Conservation (phyloP, 257 asterid species). For the Oldenlandia corymbosa region DNA sequence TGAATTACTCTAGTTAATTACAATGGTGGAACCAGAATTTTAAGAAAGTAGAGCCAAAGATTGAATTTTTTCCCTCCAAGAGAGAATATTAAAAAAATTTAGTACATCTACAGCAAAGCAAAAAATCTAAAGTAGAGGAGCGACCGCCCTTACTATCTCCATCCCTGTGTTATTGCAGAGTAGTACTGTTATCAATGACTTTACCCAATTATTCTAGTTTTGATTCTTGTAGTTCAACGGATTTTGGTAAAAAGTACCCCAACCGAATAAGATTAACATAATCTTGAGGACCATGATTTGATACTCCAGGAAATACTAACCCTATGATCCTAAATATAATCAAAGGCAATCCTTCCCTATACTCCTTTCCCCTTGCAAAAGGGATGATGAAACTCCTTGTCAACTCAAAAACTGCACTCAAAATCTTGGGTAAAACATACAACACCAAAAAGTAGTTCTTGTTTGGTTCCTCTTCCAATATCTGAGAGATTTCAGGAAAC, state of each 20-base stretch:
- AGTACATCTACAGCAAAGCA: too few species aligned
- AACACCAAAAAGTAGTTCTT: slow-evolving; percentile 62
- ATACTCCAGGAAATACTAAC: slow-evolving; percentile 45
- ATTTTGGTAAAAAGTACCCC: slow-evolving; percentile 27
- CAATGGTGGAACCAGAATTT: too few species aligned
- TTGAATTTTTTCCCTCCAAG: too few species aligned
- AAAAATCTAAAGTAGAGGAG: too few species aligned
- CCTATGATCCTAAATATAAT: slow-evolving; percentile 38
- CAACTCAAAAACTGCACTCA: slow-evolving; percentile 46
- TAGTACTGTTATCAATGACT: too few species aligned
- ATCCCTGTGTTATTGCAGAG: too few species aligned
- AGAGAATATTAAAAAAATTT: too few species aligned
- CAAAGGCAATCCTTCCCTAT: slow-evolving; percentile 42
- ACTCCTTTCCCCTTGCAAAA: slow-evolving; percentile 38
- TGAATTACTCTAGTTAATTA: too few species aligned
- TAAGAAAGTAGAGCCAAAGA: too few species aligned
- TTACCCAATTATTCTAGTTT: slow-evolving; percentile 3
- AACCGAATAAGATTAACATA: slow-evolving; percentile 53
- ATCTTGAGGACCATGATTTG: slow-evolving; percentile 45
- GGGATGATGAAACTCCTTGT: slow-evolving; percentile 51
- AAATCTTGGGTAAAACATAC: slow-evolving; percentile 35
- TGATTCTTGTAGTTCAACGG: neutral
- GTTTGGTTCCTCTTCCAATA: slow-evolving; percentile 64
- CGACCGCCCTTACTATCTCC: too few species aligned
- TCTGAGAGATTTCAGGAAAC: too few species aligned